Conservation (phyloP, 176 grass and related monocot species). For the Neostapfia colusana region DNA sequence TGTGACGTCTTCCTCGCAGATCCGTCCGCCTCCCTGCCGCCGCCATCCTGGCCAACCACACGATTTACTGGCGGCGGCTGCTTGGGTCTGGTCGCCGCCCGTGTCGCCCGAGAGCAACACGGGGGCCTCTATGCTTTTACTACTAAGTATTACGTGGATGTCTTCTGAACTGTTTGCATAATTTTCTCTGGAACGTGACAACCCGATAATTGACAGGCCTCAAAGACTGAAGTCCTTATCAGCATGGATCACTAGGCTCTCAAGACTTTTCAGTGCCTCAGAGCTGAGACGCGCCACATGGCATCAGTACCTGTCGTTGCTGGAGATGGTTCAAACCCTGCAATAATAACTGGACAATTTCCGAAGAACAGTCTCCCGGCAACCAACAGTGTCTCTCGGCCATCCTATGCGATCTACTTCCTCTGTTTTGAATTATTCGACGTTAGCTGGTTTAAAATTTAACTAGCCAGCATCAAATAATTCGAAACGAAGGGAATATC, state of each 20-base stretch:
- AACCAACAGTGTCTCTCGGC: slow-evolving; percentile 9
- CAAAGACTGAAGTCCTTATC: slow-evolving; percentile 18
- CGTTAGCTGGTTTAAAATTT: too few relatives aligned
- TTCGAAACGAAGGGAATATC: too few relatives aligned
- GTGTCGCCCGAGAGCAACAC: too few relatives aligned
- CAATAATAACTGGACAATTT: slow-evolving; percentile 4
- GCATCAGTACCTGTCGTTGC: slow-evolving; percentile 28
- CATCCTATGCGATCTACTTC: background rate
- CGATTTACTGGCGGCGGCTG: too few relatives aligned
- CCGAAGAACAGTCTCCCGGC: background rate
- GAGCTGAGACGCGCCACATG: slow-evolving; percentile 28
- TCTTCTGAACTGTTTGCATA: slow-evolving; percentile 17
- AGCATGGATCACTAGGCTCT: background rate
- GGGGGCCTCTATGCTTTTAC: background rate
- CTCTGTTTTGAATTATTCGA: too few relatives aligned
- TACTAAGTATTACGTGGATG: slow-evolving; percentile 8
- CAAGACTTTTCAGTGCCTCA: background rate
- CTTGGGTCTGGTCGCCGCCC: too few relatives aligned
- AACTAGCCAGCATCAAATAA: too few relatives aligned
- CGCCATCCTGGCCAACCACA: too few relatives aligned
- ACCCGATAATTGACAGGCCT: slow-evolving; percentile 4
- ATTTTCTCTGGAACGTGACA: background rate
- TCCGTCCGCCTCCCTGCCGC: too few relatives aligned
- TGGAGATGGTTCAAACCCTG: slow-evolving; percentile 7
- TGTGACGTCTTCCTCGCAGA: too few relatives aligned